A percentile compares a stretch with the other conserved stretches of the same genome.
phyloP scores from a whole-genome alignment of 805 yeast genomes.

The Schwanniomyces pseudopolymorphus region DNA sequence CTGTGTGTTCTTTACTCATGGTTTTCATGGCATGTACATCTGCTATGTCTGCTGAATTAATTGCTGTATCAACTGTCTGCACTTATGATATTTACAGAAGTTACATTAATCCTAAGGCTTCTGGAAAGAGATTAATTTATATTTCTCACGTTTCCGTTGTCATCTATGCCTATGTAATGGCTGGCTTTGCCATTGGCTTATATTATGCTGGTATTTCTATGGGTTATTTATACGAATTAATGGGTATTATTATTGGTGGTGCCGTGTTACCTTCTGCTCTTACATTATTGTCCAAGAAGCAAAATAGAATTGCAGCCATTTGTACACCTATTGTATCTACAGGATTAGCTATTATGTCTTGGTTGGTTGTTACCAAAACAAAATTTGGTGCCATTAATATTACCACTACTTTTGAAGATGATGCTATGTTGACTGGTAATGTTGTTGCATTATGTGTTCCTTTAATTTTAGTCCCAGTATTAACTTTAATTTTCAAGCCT shows the following conservation, averaged over 20 bases:
- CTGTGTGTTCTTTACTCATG: conserved; percentile 74
- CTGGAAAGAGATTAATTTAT: conserved; percentile 67
- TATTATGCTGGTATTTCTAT: conserved; percentile 78
- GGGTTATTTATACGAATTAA: conserved; percentile 84
- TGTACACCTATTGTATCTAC: conserved; percentile 80
- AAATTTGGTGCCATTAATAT: conserved; percentile 32
- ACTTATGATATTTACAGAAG: conserved; percentile 84
- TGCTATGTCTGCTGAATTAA: conserved; percentile 88
- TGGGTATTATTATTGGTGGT: conserved; percentile 87
- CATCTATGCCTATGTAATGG: conserved; percentile 59
- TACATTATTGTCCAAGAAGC: conserved; percentile 62
- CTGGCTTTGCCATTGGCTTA: conserved; percentile 80
- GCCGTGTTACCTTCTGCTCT: conserved; percentile 79
- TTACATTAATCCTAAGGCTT: conserved; percentile 76
- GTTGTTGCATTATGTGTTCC: conserved; percentile 81
- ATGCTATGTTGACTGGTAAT: conserved; percentile 89
- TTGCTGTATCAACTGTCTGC: conserved; percentile 81
- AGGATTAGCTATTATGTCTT: conserved; percentile 64
- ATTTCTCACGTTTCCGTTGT: conserved; percentile 70
- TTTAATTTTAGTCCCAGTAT: conserved; percentile 58
- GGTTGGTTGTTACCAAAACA: conserved; percentile 40
- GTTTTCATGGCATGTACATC: conserved; percentile 92
- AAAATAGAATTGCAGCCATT: conserved; percentile 68
- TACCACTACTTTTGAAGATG: conserved; percentile 69
- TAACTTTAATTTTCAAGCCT: conserved; percentile 63